Evolutionary conservation across 2,329 filamentous ascomycete species (phyloP).

Genomic region (Pseudocercospora vitis): DNA sequence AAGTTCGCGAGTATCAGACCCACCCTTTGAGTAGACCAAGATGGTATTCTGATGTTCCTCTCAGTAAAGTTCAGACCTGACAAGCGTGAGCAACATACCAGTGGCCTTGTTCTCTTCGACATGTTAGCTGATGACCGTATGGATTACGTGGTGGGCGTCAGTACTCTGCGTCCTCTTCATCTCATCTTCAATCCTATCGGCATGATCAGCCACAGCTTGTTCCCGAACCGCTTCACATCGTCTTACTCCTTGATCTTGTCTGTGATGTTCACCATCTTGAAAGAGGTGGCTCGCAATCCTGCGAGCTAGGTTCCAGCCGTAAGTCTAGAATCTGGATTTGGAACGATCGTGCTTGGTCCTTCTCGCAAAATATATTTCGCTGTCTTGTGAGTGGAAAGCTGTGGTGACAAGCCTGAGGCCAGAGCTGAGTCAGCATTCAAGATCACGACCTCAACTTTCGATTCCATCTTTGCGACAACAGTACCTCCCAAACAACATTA

Average conservation of each 20-base stretch:
- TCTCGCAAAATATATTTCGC: no score
- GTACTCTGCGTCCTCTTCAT: conserved; percentile 98
- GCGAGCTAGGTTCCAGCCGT: no score
- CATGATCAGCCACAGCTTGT: conserved; percentile 26
- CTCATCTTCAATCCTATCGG: conserved; percentile 94
- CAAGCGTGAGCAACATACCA: conserved; percentile 58
- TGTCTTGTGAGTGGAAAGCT: background rate
- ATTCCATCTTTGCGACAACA: conserved; percentile 1
- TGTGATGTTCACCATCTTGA: conserved; percentile 94
- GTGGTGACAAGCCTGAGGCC: background rate
- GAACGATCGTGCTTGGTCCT: no score
- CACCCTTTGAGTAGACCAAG: conserved; percentile 96
- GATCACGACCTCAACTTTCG: background rate
- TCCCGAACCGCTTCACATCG: no score
- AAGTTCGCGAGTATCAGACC: conserved; percentile 28
- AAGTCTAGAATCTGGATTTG: no score
- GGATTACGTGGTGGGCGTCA: conserved; percentile 31
- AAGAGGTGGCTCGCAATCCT: conserved; percentile 24
- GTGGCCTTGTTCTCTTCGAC: conserved; percentile 93
- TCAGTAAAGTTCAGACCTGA: conserved; percentile 34
- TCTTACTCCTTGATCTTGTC: conserved; percentile 99
- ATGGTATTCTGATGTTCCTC: conserved; percentile 80
- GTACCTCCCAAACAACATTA: background rate
- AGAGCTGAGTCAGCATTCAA: background rate
- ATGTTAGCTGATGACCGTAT: conserved; percentile 37